These are phyloP conservation scores for Dryadomyces quercus-mongolicae DNA, from an alignment of 2,329 filamentous ascomycete species.

Conservation along the genomic window DNA sequence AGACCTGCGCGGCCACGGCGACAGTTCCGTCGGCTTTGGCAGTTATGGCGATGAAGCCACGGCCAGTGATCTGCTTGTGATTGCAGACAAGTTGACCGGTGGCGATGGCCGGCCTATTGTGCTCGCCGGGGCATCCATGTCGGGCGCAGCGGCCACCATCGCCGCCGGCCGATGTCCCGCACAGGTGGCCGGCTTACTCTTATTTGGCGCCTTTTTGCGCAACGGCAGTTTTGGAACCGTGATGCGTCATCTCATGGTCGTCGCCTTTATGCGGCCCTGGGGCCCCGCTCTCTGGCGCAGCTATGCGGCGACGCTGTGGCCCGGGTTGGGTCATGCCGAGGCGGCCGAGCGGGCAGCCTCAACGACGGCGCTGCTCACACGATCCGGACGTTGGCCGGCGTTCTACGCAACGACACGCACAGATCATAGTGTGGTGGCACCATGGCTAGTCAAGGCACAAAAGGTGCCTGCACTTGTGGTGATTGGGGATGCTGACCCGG, in stretches of 20 bases:
- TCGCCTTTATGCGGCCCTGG: conserved; percentile 10
- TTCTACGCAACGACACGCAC: conserved; percentile 8
- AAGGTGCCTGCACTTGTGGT: conserved; percentile 11
- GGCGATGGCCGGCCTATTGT: conserved; percentile 3
- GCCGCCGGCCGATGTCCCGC: conserved; percentile 10
- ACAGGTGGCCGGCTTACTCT: conserved; percentile 10
- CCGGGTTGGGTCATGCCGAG: conserved; percentile 7
- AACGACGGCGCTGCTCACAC: conserved; percentile 5
- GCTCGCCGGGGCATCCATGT: conserved; percentile 11
- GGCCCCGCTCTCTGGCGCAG: conserved; percentile 10
- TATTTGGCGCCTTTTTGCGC: conserved; percentile 10
- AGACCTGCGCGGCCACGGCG: conserved; percentile 13
- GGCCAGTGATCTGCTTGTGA: conserved; percentile 8
- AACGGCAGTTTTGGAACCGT: conserved; percentile 2
- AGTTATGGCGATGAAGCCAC: conserved; percentile 11
- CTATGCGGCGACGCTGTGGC: conserved; percentile 11
- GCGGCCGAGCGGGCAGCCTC: conserved; percentile 7
- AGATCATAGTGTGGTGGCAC: conserved; percentile 9
- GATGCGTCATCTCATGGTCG: conserved; percentile 2
- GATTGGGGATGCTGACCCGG: conserved; percentile 13
- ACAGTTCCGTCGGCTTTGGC: conserved; percentile 5
- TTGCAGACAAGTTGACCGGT: conserved; percentile 4
- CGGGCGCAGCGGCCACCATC: conserved; percentile 9
- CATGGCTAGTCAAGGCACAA: conserved; percentile 3
- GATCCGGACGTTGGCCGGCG: conserved; percentile 9